These are phyloP conservation scores for Saturnispora ahearnii DNA, from an alignment of 805 yeast genomes.

Conservation along the genomic window DNA sequence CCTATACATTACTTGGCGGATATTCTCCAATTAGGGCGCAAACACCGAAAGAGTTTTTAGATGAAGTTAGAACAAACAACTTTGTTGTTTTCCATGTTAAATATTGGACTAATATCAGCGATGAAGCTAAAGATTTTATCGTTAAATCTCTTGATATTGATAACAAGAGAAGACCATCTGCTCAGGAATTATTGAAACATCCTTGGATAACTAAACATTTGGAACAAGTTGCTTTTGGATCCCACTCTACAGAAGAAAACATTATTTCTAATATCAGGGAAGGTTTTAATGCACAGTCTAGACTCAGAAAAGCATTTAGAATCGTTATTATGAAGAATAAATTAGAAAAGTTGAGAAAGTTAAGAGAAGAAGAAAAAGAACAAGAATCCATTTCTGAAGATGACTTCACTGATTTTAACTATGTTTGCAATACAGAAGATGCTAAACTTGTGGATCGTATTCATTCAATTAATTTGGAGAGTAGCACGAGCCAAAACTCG, in stretches of 20 bases:
- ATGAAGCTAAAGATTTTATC: constrained; percentile 74
- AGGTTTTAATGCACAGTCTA: constrained; percentile 75
- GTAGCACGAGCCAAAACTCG: background rate
- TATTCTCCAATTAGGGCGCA: constrained; percentile 89
- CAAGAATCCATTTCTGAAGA: constrained; percentile 34
- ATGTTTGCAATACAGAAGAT: constrained; percentile 32
- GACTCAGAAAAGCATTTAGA: constrained; percentile 79
- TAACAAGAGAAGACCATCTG: constrained; percentile 62
- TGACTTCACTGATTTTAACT: constrained; percentile 26
- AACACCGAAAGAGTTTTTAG: constrained; percentile 67
- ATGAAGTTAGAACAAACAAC: constrained; percentile 63
- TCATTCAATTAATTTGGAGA: background rate
- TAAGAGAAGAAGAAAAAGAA: constrained; percentile 48
- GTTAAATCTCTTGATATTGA: constrained; percentile 58
- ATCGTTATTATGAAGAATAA: constrained; percentile 74
- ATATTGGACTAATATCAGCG: constrained; percentile 77
- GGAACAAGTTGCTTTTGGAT: constrained; percentile 9
- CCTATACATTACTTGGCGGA: constrained; percentile 85
- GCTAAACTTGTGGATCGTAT: constrained; percentile 31
- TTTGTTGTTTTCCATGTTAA: constrained; percentile 80
- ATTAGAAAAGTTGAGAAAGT: constrained; percentile 57
- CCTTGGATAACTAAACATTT: constrained; percentile 61
- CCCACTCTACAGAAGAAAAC: constrained; percentile 32
- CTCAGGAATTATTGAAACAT: constrained; percentile 52
- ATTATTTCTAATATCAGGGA: constrained; percentile 73